Conservation (phyloP, 768 basidiomycete species). For the Leccinum variicolor region DNA sequence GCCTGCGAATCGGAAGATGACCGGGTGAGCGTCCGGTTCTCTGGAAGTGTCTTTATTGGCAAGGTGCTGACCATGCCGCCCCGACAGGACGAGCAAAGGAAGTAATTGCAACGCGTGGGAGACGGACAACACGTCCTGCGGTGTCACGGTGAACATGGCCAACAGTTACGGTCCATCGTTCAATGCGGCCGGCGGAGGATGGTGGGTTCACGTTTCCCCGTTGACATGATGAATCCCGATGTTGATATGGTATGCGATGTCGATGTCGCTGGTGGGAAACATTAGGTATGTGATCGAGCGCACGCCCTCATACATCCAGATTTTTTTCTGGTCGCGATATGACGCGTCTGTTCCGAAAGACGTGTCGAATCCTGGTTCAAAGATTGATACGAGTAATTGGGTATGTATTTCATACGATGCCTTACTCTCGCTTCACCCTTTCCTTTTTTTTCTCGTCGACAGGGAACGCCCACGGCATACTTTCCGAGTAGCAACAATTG, state of each 20-base stretch:
- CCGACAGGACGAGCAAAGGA: constrained; percentile 16
- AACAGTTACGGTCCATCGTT: constrained; percentile 35
- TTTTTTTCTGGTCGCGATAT: constrained; percentile 40
- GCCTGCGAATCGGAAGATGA: constrained; percentile 28
- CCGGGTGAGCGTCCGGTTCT: constrained; percentile 23
- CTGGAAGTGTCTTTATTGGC: neutral
- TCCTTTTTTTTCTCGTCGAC: neutral
- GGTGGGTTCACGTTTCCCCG: constrained; percentile 14
- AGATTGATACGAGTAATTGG: constrained; percentile 21
- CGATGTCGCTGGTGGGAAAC: neutral
- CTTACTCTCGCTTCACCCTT: neutral
- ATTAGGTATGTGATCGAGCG: constrained; percentile 37
- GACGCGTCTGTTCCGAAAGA: constrained; percentile 31
- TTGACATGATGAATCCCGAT: neutral
- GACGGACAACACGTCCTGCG: constrained; percentile 32
- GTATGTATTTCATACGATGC: constrained; percentile 8
- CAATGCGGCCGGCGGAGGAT: constrained; percentile 36
- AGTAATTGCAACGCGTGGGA: constrained; percentile 30
- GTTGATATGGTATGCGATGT: neutral
- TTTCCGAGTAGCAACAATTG: constrained; percentile 58
- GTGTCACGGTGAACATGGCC: constrained; percentile 22
- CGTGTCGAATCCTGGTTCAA: constrained; percentile 22
- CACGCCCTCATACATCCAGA: constrained; percentile 29
- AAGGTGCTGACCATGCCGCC: neutral
- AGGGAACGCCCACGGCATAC: constrained; percentile 59